These are phyloP conservation scores for Castanea crenata DNA, from an alignment of 306 rosid genomes.

Conservation along the genomic window DNA sequence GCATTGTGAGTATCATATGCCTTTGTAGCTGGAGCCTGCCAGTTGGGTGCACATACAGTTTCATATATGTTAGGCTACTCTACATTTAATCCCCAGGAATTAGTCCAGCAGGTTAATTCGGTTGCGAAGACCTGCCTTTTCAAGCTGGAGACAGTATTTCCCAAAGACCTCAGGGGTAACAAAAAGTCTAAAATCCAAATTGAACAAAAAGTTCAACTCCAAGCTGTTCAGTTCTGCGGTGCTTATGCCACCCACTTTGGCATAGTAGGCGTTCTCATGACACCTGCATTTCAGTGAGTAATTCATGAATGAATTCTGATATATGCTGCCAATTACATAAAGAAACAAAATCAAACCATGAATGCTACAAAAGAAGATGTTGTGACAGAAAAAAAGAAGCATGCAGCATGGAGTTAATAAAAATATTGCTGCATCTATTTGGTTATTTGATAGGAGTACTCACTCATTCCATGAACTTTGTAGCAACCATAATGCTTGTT, in stretches of 20 bases:
- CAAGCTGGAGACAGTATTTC: conserved; percentile 37
- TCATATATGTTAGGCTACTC: neutral
- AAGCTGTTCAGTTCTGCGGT: conserved; percentile 58
- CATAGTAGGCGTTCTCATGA: conserved; percentile 47
- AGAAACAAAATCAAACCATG: too few species aligned
- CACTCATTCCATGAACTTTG: conserved; percentile 58
- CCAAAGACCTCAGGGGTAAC: conserved; percentile 43
- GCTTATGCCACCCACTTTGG: conserved; percentile 74
- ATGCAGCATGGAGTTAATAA: neutral
- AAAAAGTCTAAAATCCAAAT: conserved; percentile 51
- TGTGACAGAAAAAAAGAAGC: neutral
- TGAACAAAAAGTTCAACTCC: conserved; percentile 60
- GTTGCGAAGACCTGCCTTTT: conserved; percentile 14
- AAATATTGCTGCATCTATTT: too few species aligned
- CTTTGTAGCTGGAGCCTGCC: conserved; percentile 5
- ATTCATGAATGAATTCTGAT: too few species aligned
- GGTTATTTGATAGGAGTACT: neutral
- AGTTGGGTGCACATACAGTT: neutral
- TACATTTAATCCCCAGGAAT: neutral
- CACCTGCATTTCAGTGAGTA: conserved; percentile 32
- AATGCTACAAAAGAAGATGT: too few species aligned
- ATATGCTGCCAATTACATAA: too few species aligned
- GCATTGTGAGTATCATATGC: neutral
- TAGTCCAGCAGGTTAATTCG: neutral
- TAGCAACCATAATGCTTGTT: conserved; percentile 59